Evolutionary conservation across 2,329 filamentous ascomycete species (phyloP), one percentile per base, ranked within the genome.

Genomic region (Phialophora macrospora): DNA sequence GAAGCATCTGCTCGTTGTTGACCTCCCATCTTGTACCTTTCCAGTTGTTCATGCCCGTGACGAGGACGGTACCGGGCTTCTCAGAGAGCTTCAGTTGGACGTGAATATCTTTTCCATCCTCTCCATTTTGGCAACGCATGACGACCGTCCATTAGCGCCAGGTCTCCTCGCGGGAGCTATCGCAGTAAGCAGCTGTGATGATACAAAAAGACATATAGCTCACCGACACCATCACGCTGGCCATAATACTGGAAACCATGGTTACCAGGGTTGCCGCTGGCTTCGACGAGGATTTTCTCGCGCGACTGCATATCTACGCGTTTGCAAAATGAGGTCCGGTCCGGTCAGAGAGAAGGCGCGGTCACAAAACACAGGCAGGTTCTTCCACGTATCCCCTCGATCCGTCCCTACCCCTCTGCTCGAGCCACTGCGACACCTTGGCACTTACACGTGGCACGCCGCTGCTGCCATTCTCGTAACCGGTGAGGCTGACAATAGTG

Each of bases 211-310:
- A 20, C 52, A n/a, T 9, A 30, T 30, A 20, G 32, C 52, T 55
- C 24, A 55, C 52, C 52, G 26, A 26, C 26, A 30, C 52, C 52
- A 22, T 55, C 52, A 55, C 52, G 52, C 26, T 55, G 12, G 32
- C 52, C 52, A 55, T 55, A 55, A 14, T 55, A 55, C 14, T 55
- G 52, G 26, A 55, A 55, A 20, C 52, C 52, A 20, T 30, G 32
- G 9, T 30, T 38, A 17, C 52, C 52, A 30, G 52, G 52, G 12
- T 55, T 30, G 52, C 52, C 52, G 32, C 52, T 55, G 26, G 52
- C 52, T 20, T 55, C 52, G 7, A 55, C 17, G 9, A 55, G 26
- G 22, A 55, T 55, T 28, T 54, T 61, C 48, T 61, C 48, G 81
- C 67, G 74, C 20, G 46, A 49, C 46, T 49, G 46, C 46, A 49